Conservation (phyloP, 805 yeast genomes). For the Metschnikowia aberdeeniae region DNA sequence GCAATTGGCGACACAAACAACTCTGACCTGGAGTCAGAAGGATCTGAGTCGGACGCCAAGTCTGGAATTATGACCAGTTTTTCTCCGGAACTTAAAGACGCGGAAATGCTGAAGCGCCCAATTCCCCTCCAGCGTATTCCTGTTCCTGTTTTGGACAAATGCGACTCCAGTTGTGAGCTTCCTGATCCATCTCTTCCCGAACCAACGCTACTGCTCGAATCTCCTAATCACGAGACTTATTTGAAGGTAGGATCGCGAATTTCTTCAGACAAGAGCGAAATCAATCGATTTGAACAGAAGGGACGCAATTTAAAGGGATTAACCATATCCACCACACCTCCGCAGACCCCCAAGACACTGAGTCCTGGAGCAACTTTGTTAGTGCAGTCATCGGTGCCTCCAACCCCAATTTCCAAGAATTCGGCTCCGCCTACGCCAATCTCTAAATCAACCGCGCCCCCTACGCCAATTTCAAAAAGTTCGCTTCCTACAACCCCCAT, state of each 20-base stretch:
- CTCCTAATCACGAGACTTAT: background rate
- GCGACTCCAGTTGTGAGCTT: background rate
- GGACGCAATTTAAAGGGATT: background rate
- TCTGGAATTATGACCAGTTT: background rate
- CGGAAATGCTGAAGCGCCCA: background rate
- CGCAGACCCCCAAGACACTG: background rate
- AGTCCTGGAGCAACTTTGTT: background rate
- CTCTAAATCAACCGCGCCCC: background rate
- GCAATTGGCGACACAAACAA: background rate
- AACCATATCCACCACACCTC: too few species aligned
- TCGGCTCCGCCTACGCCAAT: background rate
- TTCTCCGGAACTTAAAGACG: background rate
- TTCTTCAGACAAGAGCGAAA: background rate
- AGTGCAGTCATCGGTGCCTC: background rate
- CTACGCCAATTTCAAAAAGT: background rate
- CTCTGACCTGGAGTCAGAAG: background rate
- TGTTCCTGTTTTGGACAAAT: background rate
- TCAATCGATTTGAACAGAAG: background rate
- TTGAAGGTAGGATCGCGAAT: constrained; percentile 1
- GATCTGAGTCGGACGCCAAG: background rate
- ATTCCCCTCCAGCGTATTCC: background rate
- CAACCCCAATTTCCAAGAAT: constrained; percentile 4
- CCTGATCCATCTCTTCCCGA: constrained; percentile 6
- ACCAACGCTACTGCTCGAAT: constrained; percentile 5
- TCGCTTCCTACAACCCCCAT: constrained; percentile 1